Percentiles rank a stretch among this genome's conserved stretches.
phyloP scores from a whole-genome alignment of 164 flowering plant genomes.

The Aristolochia contorta region DNA sequence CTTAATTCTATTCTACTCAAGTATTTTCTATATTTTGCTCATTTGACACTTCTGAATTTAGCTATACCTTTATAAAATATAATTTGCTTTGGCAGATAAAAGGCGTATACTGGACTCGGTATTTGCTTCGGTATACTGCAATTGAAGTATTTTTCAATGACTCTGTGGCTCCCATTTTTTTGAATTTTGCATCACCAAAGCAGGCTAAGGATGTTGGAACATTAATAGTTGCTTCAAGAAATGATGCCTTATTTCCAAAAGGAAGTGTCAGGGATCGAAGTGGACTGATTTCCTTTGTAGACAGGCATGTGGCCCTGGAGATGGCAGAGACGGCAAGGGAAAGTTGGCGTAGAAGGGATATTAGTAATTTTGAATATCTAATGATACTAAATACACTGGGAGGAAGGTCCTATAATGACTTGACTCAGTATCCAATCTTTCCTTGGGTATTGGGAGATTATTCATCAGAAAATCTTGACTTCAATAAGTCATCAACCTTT shows the following conservation, averaged over 20 bases:
- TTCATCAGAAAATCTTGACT: constrained; percentile 85
- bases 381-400: constrained; percentile 91
- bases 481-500: constrained; percentile 86
- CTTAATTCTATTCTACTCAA: not conserved
- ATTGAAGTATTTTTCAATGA: constrained; percentile 80
- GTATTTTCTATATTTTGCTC: not conserved
- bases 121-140: constrained; percentile 85
- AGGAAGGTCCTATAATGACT: constrained; percentile 95
- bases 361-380: constrained; percentile 90
- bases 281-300: constrained; percentile 73
- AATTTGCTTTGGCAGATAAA: constrained; percentile 42
- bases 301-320: constrained; percentile 79
- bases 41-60: not conserved
- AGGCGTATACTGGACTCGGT: constrained; percentile 96
- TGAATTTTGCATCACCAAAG: constrained; percentile 72
- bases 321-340: constrained; percentile 91
- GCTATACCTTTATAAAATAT: constrained; percentile 2
- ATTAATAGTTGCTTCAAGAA: constrained; percentile 72
- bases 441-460: constrained; percentile 98
- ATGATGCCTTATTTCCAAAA: constrained; percentile 63
- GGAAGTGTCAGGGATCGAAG: constrained; percentile 61
- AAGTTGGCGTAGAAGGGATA: constrained; percentile 94
- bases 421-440: constrained; percentile 96
- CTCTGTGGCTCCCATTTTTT: constrained; percentile 77
- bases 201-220: constrained; percentile 86